phyloP scores from a whole-genome alignment of 306 rosid genomes.

The Urtica urens region DNA sequence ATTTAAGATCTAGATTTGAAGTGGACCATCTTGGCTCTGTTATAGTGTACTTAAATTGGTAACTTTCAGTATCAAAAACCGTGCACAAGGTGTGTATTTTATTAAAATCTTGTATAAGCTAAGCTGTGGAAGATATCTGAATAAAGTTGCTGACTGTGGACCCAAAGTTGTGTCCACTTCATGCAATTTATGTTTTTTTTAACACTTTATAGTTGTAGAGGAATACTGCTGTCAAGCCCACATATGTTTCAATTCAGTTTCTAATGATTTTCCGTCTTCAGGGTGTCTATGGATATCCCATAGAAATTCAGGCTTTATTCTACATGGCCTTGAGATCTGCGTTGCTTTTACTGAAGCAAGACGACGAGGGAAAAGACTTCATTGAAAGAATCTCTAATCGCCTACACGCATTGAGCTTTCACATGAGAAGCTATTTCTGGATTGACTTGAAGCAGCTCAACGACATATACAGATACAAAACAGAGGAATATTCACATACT shows the following conservation, averaged over 20 bases:
- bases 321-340: slow-evolving; percentile 95
- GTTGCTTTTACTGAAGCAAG: slow-evolving; percentile 66
- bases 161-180: not conserved
- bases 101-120: not conserved
- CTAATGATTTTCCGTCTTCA: slow-evolving; percentile 23
- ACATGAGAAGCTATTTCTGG: slow-evolving; percentile 85
- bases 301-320: slow-evolving; percentile 90
- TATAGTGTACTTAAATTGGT: not conserved
- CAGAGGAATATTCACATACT: slow-evolving; percentile 89
- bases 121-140: not conserved
- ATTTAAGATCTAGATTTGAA: slow-evolving; percentile 6
- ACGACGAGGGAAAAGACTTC: slow-evolving; percentile 69
- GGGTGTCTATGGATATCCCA: slow-evolving; percentile 97
- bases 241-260: slow-evolving; percentile 6
- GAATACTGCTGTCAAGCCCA: too few species aligned
- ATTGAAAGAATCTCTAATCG: slow-evolving; percentile 57
- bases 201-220: too few species aligned
- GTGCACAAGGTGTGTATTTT: not conserved
- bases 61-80: not conserved
- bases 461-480: slow-evolving; percentile 74
- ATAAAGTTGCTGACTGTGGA: not conserved
- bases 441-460: slow-evolving; percentile 78
- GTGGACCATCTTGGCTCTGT: not conserved
- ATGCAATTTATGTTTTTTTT: too few species aligned
- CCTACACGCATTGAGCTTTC: slow-evolving; percentile 71